Percentiles rank a stretch among this genome's conserved stretches.
Evolutionary conservation across 805 yeast species (phyloP).

Genomic region (Barnettozyma botsteinii): DNA sequence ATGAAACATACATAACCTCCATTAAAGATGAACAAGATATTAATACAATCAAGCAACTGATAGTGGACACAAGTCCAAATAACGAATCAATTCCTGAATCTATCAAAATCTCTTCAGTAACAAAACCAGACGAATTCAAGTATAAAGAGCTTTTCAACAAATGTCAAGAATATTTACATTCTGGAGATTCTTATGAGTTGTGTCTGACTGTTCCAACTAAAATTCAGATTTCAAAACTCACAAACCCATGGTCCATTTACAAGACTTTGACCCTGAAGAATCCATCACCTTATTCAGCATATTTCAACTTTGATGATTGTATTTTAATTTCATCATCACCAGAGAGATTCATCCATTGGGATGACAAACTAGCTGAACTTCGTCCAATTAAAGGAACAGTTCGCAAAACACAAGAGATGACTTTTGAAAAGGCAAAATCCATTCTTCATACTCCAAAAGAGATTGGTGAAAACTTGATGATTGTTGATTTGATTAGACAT

Average conservation of each 20-base stretch:
- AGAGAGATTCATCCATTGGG: slow-evolving; percentile 86
- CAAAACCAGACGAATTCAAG: slow-evolving; percentile 44
- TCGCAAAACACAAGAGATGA: slow-evolving; percentile 50
- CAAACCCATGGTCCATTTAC: slow-evolving; percentile 75
- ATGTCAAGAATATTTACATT: slow-evolving; percentile 61
- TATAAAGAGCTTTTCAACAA: slow-evolving; percentile 51
- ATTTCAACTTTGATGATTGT: slow-evolving; percentile 57
- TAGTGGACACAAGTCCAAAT: not conserved
- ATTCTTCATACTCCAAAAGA: slow-evolving; percentile 83
- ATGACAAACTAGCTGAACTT: slow-evolving; percentile 54
- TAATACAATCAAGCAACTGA: slow-evolving; percentile 19
- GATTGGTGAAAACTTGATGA: slow-evolving; percentile 93
- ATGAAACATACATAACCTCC: slow-evolving; percentile 47
- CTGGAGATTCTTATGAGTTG: slow-evolving; percentile 91
- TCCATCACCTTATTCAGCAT: slow-evolving; percentile 92
- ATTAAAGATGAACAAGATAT: slow-evolving; percentile 23
- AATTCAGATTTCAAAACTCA: slow-evolving; percentile 42
- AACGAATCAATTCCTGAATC: not conserved
- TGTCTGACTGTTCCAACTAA: slow-evolving; percentile 79
- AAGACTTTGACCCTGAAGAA: slow-evolving; percentile 63
- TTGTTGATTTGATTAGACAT: slow-evolving; percentile 91
- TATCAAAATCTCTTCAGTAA: slow-evolving; percentile 26
- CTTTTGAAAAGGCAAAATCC: slow-evolving; percentile 50
- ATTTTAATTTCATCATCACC: slow-evolving; percentile 83
- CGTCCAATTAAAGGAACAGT: slow-evolving; percentile 98